These are phyloP conservation scores for Tarenaya hassleriana DNA, from an alignment of 345 rosid species.

Conservation along the genomic window DNA sequence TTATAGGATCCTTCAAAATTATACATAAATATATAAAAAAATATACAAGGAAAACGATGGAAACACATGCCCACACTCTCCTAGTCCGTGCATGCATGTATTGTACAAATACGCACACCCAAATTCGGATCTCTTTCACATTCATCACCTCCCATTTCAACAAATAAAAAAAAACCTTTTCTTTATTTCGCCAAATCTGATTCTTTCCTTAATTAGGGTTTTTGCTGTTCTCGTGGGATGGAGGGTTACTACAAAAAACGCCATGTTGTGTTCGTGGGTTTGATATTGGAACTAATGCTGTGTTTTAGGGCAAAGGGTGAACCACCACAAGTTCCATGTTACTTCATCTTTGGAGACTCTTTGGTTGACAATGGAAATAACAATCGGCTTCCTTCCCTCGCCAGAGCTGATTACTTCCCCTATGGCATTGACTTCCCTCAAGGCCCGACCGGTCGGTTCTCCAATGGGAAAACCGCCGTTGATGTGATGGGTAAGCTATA, in stretches of 20 bases:
- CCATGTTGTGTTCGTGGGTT: constrained; percentile 18
- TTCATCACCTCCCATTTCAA: too few species aligned
- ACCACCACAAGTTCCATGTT: constrained; percentile 68
- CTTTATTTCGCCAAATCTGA: constrained; percentile 11
- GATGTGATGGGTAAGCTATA: constrained; percentile 51
- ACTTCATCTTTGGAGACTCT: constrained; percentile 85
- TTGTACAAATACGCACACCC: too few species aligned
- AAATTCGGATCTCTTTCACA: too few species aligned
- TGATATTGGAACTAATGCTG: neutral
- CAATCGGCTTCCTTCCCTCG: constrained; percentile 55
- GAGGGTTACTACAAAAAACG: constrained; percentile 30
- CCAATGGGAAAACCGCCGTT: constrained; percentile 67
- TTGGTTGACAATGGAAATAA: constrained; percentile 89
- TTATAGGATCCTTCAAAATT: too few species aligned
- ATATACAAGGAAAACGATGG: too few species aligned
- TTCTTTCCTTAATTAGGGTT: neutral
- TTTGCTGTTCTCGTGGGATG: constrained; percentile 16
- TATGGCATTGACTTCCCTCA: constrained; percentile 73
- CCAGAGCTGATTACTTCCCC: constrained; percentile 68
- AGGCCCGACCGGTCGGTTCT: constrained; percentile 83
- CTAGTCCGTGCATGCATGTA: too few species aligned
- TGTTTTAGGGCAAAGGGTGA: constrained; percentile 26
- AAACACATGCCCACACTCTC: too few species aligned
- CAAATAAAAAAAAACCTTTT: too few species aligned
- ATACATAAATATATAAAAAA: too few species aligned